A percentile compares a stretch with the other conserved stretches of the same genome.
Conservation (phyloP, 805 yeast genomes). For the Yamadazyma tumulicola region DNA sequence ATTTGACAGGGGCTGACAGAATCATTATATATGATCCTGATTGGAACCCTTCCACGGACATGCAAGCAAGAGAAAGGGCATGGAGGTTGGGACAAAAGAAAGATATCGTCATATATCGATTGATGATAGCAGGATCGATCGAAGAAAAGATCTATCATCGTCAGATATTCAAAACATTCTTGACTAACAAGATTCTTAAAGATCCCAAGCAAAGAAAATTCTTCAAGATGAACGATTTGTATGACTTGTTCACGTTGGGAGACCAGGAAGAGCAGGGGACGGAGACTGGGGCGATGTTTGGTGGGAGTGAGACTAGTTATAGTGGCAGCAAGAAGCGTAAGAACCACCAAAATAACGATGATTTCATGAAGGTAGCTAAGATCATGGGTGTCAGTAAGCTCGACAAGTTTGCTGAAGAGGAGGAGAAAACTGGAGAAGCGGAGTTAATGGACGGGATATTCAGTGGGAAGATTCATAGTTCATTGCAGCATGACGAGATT, state of each 20-base stretch:
- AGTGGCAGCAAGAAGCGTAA: slow-evolving; percentile 3
- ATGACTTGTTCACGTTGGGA: slow-evolving; percentile 83
- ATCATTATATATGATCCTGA: slow-evolving; percentile 96
- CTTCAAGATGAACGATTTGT: slow-evolving; percentile 87
- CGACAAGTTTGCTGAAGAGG: slow-evolving; percentile 54
- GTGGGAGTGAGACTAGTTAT: slow-evolving; percentile 2
- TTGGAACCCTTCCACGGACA: slow-evolving; percentile 98
- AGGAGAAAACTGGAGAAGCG: slow-evolving; percentile 46
- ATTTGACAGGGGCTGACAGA: slow-evolving; percentile 90
- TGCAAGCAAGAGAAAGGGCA: slow-evolving; percentile 95
- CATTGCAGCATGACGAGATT: slow-evolving; percentile 76
- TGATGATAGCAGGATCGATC: slow-evolving; percentile 92
- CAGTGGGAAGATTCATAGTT: slow-evolving; percentile 61
- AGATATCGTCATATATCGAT: slow-evolving; percentile 84
- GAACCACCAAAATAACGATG: slow-evolving; percentile 53
- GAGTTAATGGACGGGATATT: slow-evolving; percentile 74
- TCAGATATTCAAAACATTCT: slow-evolving; percentile 91
- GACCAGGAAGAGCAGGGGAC: slow-evolving; percentile 66
- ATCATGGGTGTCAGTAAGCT: slow-evolving; percentile 72
- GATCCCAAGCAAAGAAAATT: slow-evolving; percentile 94
- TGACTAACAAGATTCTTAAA: slow-evolving; percentile 88
- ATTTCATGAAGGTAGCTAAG: slow-evolving; percentile 58
- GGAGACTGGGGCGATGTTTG: slow-evolving; percentile 27
- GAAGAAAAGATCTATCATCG: slow-evolving; percentile 97
- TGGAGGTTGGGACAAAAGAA: slow-evolving; percentile 95